Conservation (phyloP, 371 early-diverging fungal genomes). For the Rhizopus sp. region DNA sequence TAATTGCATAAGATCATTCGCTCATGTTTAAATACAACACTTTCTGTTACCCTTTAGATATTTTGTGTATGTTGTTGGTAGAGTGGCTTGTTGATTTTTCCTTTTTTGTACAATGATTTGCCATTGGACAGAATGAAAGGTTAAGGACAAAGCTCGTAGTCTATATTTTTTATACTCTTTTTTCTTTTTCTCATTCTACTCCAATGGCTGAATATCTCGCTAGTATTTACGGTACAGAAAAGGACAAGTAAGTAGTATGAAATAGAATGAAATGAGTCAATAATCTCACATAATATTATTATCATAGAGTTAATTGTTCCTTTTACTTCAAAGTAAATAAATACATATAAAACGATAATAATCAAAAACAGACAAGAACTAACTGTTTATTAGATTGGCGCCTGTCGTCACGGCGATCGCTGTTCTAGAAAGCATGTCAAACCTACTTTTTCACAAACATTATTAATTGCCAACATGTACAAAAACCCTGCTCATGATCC, state of each 20-base stretch:
- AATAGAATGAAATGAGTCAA: neutral
- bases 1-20: no score
- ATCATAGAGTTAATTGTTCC: conserved; percentile 90
- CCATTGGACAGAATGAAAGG: no score
- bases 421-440: conserved; percentile 98
- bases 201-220: conserved; percentile 88
- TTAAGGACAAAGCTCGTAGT: no score
- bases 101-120: no score
- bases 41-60: no score
- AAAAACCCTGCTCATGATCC: conserved; percentile 90
- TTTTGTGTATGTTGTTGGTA: no score
- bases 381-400: conserved; percentile 73
- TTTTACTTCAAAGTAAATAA: conserved; percentile 90
- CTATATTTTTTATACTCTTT: neutral
- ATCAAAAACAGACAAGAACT: neutral
- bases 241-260: conserved; percentile 77
- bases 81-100: no score
- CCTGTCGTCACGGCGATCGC: conserved; percentile 96
- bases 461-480: conserved; percentile 94
- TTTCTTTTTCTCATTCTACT: conserved; percentile 1
- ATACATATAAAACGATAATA: neutral
- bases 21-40: no score
- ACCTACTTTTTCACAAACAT: conserved; percentile 94
- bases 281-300: neutral
- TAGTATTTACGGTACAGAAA: conserved; percentile 93